Evolutionary conservation across 2,329 filamentous ascomycete species (phyloP), one percentile per base, ranked within the genome.

Genomic region (Nemania abortiva): DNA sequence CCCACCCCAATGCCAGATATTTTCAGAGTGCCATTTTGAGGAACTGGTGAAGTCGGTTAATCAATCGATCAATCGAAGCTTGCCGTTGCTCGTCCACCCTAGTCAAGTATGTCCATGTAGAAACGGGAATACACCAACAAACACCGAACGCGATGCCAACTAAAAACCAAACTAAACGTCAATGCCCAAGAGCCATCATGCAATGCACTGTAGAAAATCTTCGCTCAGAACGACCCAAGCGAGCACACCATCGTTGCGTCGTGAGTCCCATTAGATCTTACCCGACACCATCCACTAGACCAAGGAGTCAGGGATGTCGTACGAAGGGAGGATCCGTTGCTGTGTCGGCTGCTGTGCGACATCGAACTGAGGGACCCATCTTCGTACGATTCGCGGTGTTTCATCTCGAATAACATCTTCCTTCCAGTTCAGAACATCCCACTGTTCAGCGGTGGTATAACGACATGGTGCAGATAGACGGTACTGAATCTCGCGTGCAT

Each of bases 351-450:
- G 74, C n/a, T 68, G 69, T 15, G 66, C 49, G 27, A 71, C 71
- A 45, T 72, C 62, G 52, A 79, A 79, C 50, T 79, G 74, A 2
- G 84, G 84, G 52, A 81, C 74, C 84, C 84, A 86, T 63, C 78
- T 82, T 53, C 84, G 84, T 37, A 80, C 77, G 31, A 86, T 78
- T 54, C 78, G 75, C 27, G 83, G 82, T n/a, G 80, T 79, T 59
- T 85, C 83, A 22, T 79, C 77, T 27, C 80, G 75, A 55, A 77
- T 66, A 7, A 82, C 74, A 50, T 83, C 81, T 74, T 87, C 85
- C 55, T 82, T 80, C 85, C 85, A 87, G 64, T 85, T 85, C 45
- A 87, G 75, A 0, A 81, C 79, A 61, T 82, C 82, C 85, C 85
- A 87, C 15, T 74, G 74, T 24, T 83, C 82, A 31, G 81, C 76